Conservation (phyloP, 228 moss, liverwort and hornwort genomes). For the Sphagnum fallax region DNA sequence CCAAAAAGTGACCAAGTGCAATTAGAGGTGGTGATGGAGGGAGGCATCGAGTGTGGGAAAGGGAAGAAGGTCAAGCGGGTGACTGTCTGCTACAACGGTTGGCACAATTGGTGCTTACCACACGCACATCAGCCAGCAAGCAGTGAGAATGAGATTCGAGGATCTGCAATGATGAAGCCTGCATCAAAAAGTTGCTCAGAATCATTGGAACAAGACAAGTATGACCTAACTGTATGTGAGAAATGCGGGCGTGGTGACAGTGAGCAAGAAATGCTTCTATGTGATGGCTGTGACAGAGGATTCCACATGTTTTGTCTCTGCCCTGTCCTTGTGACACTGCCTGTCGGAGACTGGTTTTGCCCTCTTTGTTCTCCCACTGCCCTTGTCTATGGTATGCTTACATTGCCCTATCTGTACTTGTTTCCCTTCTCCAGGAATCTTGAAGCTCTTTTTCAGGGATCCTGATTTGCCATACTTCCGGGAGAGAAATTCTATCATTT, state of each 20-base stretch:
- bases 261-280: slow-evolving; percentile 84
- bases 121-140: too few relatives aligned
- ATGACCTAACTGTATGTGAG: slow-evolving; percentile 43
- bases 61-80: slow-evolving; percentile 51
- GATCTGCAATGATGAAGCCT: not conserved
- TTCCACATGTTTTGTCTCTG: slow-evolving; percentile 82
- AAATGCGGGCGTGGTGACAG: slow-evolving; percentile 50
- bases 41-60: slow-evolving; percentile 31
- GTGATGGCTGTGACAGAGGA: slow-evolving; percentile 77
- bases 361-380: slow-evolving; percentile 47
- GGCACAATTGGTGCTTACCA: slow-evolving; percentile 50
- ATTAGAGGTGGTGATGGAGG: slow-evolving; percentile 27
- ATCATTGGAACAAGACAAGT: slow-evolving; percentile 20
- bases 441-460: not conserved
- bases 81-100: slow-evolving; percentile 42
- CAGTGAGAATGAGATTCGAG: not conserved
- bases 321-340: slow-evolving; percentile 61
- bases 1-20: too few relatives aligned
- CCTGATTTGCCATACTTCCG: not conserved
- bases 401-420: not conserved
- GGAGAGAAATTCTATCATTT: not conserved
- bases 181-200: not conserved
- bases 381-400: slow-evolving; percentile 39
- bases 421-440: not conserved
- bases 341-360: slow-evolving; percentile 77